Percentiles rank a stretch among this genome's conserved stretches.
phyloP scores from a whole-genome alignment of 2,329 filamentous ascomycete species.

The Karstenula rhodostoma region DNA sequence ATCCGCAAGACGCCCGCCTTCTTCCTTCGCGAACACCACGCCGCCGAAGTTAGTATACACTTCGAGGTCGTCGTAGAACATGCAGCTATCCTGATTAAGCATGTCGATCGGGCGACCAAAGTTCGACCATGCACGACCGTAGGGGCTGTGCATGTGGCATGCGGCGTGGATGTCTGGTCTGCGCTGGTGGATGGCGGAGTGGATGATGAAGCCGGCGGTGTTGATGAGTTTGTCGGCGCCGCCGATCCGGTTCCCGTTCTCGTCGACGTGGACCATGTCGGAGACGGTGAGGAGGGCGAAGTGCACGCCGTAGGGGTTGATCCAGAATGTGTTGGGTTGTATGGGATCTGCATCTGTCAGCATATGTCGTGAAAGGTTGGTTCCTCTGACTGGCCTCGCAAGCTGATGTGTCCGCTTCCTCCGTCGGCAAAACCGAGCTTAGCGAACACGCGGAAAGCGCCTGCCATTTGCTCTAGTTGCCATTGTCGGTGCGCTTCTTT shows the following conservation, averaged over 20 bases:
- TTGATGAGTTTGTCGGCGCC: slow-evolving; percentile 52
- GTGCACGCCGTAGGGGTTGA: slow-evolving; percentile 54
- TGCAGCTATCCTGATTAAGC: slow-evolving; percentile 55
- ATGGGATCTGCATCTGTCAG: slow-evolving; percentile 41
- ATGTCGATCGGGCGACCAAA: slow-evolving; percentile 55
- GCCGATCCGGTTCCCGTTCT: slow-evolving; percentile 54
- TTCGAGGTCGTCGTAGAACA: slow-evolving; percentile 48
- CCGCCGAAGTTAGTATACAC: slow-evolving; percentile 57
- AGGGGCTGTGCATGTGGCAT: slow-evolving; percentile 56
- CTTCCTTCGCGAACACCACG: slow-evolving; percentile 55
- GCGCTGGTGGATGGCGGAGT: slow-evolving; percentile 51
- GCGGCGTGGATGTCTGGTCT: slow-evolving; percentile 57
- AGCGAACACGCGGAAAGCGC: slow-evolving; percentile 55
- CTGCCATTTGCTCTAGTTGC: slow-evolving; percentile 55
- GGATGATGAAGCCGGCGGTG: slow-evolving; percentile 58
- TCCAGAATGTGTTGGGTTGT: slow-evolving; percentile 48
- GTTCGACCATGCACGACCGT: slow-evolving; percentile 54
- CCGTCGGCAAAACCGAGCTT: slow-evolving; percentile 53
- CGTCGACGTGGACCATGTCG: slow-evolving; percentile 57
- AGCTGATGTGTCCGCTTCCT: slow-evolving; percentile 53
- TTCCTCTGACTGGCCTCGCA: slow-evolving; percentile 30
- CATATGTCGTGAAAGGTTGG: slow-evolving; percentile 17
- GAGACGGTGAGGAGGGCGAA: slow-evolving; percentile 55
- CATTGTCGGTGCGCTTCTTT: slow-evolving; percentile 52
- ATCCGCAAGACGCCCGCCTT: slow-evolving; percentile 55